A percentile compares a stretch with the other conserved stretches of the same genome.
phyloP scores from a whole-genome alignment of 805 yeast genomes.

The Monosporozyma aquatica region DNA sequence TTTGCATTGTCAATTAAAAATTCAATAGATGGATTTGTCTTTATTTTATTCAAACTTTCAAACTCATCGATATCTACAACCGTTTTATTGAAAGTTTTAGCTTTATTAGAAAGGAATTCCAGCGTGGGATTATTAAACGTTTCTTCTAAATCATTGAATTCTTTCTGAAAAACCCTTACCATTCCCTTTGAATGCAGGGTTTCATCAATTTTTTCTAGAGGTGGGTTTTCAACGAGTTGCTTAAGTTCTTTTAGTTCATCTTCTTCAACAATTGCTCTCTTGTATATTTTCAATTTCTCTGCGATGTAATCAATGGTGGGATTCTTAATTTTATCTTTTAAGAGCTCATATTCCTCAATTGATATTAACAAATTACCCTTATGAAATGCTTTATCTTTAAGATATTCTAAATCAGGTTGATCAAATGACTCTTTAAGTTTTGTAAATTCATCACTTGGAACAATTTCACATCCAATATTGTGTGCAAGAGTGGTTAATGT shows the following conservation, averaged over 20 bases:
- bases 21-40: background rate
- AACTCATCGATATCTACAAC: background rate
- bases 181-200: background rate
- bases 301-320: constrained; percentile 10
- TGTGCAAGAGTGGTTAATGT: background rate
- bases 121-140: constrained; percentile 1
- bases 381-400: constrained; percentile 1
- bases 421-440: constrained; percentile 12
- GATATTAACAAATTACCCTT: background rate
- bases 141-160: background rate
- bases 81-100: background rate
- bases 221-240: background rate
- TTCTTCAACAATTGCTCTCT: background rate
- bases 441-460: constrained; percentile 4
- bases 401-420: constrained; percentile 5
- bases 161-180: background rate
- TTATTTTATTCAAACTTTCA: background rate
- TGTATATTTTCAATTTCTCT: constrained; percentile 4
- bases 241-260: constrained; percentile 1
- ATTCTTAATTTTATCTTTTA: constrained; percentile 9
- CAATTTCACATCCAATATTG: background rate
- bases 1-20: constrained; percentile 1
- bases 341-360: background rate
- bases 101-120: background rate
- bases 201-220: background rate